These are phyloP conservation scores for Annulohypoxylon truncatum DNA, from an alignment of 2,329 filamentous ascomycete genomes.

Conservation along the genomic window DNA sequence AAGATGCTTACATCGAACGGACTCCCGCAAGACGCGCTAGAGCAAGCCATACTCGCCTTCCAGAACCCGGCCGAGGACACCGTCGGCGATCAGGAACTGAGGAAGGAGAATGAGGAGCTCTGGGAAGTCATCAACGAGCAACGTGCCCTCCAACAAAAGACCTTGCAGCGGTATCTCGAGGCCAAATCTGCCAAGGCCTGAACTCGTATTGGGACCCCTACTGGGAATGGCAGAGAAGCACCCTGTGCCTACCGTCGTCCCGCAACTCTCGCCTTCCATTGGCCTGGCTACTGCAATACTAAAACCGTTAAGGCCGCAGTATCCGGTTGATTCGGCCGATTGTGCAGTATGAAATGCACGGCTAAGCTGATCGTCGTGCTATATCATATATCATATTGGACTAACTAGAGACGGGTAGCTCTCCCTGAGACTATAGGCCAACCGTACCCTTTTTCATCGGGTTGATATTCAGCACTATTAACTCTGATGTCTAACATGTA, in stretches of 20 bases:
- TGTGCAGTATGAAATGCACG: background rate
- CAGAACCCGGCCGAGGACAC: slow-evolving; percentile 49
- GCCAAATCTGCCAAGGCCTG: slow-evolving; percentile 45
- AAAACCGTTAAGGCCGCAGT: background rate
- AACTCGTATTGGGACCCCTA: slow-evolving; percentile 1
- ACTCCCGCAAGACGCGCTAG: slow-evolving; percentile 59
- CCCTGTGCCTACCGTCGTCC: background rate
- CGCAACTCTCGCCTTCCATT: background rate
- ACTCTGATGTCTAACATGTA: background rate
- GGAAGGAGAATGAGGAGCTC: slow-evolving; percentile 58
- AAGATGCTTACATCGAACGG: slow-evolving; percentile 60
- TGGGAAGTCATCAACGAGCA: slow-evolving; percentile 60
- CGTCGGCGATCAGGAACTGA: slow-evolving; percentile 51
- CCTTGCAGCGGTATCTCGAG: slow-evolving; percentile 48
- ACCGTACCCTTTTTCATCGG: background rate
- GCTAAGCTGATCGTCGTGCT: background rate
- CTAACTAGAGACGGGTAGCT: background rate
- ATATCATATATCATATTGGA: background rate
- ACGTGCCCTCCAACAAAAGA: slow-evolving; percentile 56
- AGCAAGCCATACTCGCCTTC: slow-evolving; percentile 63
- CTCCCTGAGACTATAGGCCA: background rate
- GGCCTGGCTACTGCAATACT: background rate
- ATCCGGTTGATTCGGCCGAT: background rate
- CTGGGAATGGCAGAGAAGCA: background rate
- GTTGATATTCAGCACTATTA: background rate